Evolutionary conservation across 2,329 filamentous ascomycete genomes (phyloP), one percentile per base, ranked within the genome.

Genomic region (Kalmusia sp.): DNA sequence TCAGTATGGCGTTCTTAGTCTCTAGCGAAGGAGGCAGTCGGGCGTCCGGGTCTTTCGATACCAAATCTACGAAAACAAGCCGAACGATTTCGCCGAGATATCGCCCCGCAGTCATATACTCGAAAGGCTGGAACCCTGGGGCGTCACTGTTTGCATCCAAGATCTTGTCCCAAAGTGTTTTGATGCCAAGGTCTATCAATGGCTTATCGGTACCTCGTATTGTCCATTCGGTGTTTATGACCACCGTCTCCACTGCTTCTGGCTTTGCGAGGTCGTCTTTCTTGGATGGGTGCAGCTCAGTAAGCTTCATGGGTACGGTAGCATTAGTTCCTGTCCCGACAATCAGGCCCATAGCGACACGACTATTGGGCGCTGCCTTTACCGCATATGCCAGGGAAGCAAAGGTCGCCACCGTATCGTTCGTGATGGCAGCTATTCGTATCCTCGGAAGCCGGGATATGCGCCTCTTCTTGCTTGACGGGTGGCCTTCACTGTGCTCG

Each of bases 141-240:
- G 79, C 79, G 62, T 91, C 87, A 62, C 87, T 88, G 39, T 86
- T 82, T 4, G 74, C 74, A 62, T 92, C 89, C 5, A 95, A 80
- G 53, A 81, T 76, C 8, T 79, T 74, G 64, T 95, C 91, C 90
- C 90, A 93, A 30, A 76, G 76, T 8, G 84, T 92, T 46, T 91
- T 84, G 41, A 93, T 80, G 1, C 79, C 78, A 17, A 87, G 76
- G 21, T 87, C 80, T 21, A 81, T 79, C 49, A 93, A 76, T 0
- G 90, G 88, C 6, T 81, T 79, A n/a, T 86, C 86, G 2, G 90
- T 86, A 6, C 90, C 90, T 22, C 87, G 87, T 63, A 95, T 92
- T 46, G 88, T 90, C 88, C 89, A 93, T 74, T 95, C 91, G 0
- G 91, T 93, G 68, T 93, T 93, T 58, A 93, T 86, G 4, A 91